Base-by-base conservation (phyloP, 352 stramenopile species). In the Phytopythium kandeliae region DNA sequence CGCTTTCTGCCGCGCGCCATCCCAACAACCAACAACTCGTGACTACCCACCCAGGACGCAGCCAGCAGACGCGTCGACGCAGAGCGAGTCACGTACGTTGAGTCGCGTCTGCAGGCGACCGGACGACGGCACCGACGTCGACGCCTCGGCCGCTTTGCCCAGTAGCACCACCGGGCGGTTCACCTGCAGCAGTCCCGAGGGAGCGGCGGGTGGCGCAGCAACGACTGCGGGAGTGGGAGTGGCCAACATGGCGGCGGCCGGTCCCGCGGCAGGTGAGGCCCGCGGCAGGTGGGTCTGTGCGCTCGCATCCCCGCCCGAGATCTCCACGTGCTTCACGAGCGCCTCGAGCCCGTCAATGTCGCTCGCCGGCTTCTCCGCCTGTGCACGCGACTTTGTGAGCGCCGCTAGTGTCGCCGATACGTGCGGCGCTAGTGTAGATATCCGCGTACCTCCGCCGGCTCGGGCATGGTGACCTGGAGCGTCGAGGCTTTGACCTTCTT, bases 401-500 rank as follows among this genome's bases (percentile, higher is more conserved):
- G n/a, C n/a, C n/a, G n/a, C n/a, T n/a, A n/a, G n/a, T n/a, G n/a
- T n/a, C n/a, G n/a, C n/a, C n/a, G n/a, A n/a, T n/a, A n/a, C n/a
- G n/a, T n/a, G n/a, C n/a, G n/a, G n/a, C n/a, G n/a, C n/a, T n/a
- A n/a, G n/a, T n/a, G n/a, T n/a, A n/a, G n/a, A n/a, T n/a, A n/a
- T n/a, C n/a, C n/a, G n/a, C 54, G 8, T n/a, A 81, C 74, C 58
- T 86, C 63, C 8, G 56, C 53, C 3, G 52, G 34, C 28, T 83
- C 70, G 11, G 51, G 55, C 0, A 53, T 60, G 28, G 78, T 45
- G 48, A 92, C 67, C 54, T 89, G 74, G 36, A 92, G 46, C 13
- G 55, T 82, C 30, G 74, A 83, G 0, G 79, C 56, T 53, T 89
- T 89, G 8, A 90, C 74, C 54, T 94, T 95, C 77, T 95, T 96